Evolutionary conservation across 2,329 filamentous ascomycete genomes (phyloP), one percentile per base, ranked within the genome.

Genomic region (Coleophoma eucalyptorum): DNA sequence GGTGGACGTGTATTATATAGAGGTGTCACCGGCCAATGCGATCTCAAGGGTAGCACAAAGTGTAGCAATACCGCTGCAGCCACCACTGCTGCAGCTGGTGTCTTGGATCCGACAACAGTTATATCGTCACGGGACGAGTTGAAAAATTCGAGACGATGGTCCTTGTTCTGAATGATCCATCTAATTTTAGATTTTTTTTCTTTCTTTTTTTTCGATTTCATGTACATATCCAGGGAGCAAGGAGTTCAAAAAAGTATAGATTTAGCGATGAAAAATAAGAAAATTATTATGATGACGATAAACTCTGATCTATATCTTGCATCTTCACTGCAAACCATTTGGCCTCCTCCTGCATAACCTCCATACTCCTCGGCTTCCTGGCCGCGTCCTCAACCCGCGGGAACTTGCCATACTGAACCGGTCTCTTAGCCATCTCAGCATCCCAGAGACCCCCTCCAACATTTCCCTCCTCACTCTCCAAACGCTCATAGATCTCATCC

Each of bases 391-490:
- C 89, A 10, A 91, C 83, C 37, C 74, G 76, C 0, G 86, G 83
- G 63, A 94, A 89, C 19, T 63, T 70, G 48, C 84, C 77, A 16
- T 74, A 71, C 10, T 81, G 71, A 66, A 69, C 61, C 16, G 81
- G 78, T 55, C 78, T 64, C 54, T 67, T 53, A 60, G 44, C 59
- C 64, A 50, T 49, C 48, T 61, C 54, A 57, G 62, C 50, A 56
- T 89, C 83, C 74, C 78, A 81, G 60, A 92, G 74, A 49, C 84
- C 84, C 35, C 78, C 81, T 5, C 86, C 88, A 13, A 97, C 74
- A 70, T 97, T 88, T 1, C 92, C 93, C 57, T 90, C 87, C 69
- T 96, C 89, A 26, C 80, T 81, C 62, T 96, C 90, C 75, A 99
- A 80, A 71, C 83, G 78, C 55, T 84, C 81, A 71, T 99, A 97